Evolutionary conservation across 305 asterid genomes (phyloP).

Genomic region (Fraxinus greggii): DNA sequence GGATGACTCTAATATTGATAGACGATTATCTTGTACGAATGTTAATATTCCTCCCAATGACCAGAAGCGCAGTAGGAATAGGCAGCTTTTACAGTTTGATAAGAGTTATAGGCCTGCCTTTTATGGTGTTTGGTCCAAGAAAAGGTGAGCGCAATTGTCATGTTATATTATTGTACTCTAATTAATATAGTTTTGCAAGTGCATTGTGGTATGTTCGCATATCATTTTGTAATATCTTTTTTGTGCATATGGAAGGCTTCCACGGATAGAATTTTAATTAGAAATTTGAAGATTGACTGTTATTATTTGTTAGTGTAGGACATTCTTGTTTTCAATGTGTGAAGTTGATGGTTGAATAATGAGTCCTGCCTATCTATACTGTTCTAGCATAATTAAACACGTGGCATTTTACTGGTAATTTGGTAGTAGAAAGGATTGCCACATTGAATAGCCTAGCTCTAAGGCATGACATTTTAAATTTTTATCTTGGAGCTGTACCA

Average conservation of each 20-base stretch:
- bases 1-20: conserved; percentile 41
- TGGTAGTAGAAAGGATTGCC: not conserved
- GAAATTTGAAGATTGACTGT: not conserved
- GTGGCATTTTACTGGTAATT: not conserved
- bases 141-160: conserved; percentile 44
- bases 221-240: not conserved
- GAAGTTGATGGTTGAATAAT: not conserved
- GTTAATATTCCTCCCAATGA: conserved; percentile 25
- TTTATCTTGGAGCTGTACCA: not conserved
- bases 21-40: conserved; percentile 31
- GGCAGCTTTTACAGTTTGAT: conserved; percentile 85
- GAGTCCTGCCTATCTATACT: not conserved
- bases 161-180: not conserved
- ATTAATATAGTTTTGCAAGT: not conserved
- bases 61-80: conserved; percentile 34
- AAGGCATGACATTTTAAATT: not conserved
- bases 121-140: conserved; percentile 78
- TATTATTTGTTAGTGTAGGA: not conserved
- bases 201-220: not conserved
- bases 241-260: not conserved
- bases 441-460: not conserved
- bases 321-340: not conserved
- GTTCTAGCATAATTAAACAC: not conserved
- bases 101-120: conserved; percentile 90
- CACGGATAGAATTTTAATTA: not conserved